Evolutionary conservation across 805 yeast species (phyloP).

Genomic region (Ogataea trehalophila): DNA sequence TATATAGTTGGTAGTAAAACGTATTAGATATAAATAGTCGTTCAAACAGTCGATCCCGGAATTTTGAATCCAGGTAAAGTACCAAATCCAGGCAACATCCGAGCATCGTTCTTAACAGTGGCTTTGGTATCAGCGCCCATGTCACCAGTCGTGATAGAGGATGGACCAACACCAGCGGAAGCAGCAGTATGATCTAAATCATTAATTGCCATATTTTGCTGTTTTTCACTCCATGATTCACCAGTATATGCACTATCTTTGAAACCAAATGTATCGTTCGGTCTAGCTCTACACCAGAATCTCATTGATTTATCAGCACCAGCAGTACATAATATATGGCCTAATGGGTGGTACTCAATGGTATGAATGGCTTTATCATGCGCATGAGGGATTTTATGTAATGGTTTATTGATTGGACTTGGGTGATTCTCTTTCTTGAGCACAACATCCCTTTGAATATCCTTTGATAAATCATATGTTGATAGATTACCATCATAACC

Average conservation of each 20-base stretch:
- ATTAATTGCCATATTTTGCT: constrained; percentile 13
- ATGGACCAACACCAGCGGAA: neutral
- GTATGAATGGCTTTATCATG: constrained; percentile 93
- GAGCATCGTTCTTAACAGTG: constrained; percentile 27
- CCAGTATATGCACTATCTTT: constrained; percentile 75
- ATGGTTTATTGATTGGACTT: constrained; percentile 25
- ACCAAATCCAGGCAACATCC: neutral
- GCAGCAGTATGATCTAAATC: constrained; percentile 2
- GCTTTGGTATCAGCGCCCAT: neutral
- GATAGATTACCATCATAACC: constrained; percentile 84
- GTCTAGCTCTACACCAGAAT: constrained; percentile 92
- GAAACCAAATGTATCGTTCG: constrained; percentile 79
- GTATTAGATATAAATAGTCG: no score
- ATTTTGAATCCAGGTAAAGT: neutral
- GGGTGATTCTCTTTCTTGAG: constrained; percentile 14
- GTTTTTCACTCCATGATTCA: constrained; percentile 25
- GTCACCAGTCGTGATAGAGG: neutral
- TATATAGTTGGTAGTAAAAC: no score
- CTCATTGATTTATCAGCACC: constrained; percentile 90
- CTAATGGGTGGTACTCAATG: constrained; percentile 88
- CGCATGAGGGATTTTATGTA: constrained; percentile 77
- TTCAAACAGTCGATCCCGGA: no score
- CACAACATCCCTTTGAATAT: constrained; percentile 34
- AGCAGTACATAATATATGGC: constrained; percentile 87
- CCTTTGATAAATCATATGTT: constrained; percentile 63